Conservation (phyloP, 2,329 filamentous ascomycete genomes). For the Thelonectria discophora region DNA sequence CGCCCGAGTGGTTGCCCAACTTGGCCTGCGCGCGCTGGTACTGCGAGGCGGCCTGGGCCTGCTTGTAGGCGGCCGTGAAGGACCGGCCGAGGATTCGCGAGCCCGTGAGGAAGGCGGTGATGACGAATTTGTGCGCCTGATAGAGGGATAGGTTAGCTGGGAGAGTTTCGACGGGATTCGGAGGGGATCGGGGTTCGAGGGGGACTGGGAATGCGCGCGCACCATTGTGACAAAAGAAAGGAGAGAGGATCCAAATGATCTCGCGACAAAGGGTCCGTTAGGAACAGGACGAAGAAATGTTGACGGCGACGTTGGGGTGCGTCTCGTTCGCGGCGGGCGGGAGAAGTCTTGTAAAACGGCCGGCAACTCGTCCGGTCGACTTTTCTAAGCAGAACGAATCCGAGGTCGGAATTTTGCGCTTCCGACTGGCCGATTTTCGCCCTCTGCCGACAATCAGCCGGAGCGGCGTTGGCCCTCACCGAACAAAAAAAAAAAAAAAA, state of each 20-base stretch:
- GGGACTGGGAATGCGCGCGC: slow-evolving; percentile 27
- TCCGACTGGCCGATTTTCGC: slow-evolving; percentile 31
- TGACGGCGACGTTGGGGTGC: slow-evolving; percentile 36
- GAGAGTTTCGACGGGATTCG: slow-evolving; percentile 24
- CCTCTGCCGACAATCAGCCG: slow-evolving; percentile 42
- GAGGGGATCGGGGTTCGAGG: slow-evolving; percentile 22
- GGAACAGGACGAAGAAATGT: slow-evolving; percentile 20
- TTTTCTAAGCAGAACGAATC: slow-evolving; percentile 44
- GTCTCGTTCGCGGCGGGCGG: slow-evolving; percentile 39
- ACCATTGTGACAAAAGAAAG: slow-evolving; percentile 42
- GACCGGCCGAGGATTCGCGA: slow-evolving; percentile 91
- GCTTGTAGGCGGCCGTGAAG: slow-evolving; percentile 93
- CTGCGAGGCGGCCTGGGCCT: slow-evolving; percentile 86
- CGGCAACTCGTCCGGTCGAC: slow-evolving; percentile 33
- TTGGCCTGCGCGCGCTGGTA: slow-evolving; percentile 80
- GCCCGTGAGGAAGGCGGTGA: slow-evolving; percentile 92
- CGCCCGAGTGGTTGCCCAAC: slow-evolving; percentile 61
- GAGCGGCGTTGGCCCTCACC: slow-evolving; percentile 23
- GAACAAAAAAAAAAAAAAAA: too few species aligned
- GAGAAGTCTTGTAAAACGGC: slow-evolving; percentile 35
- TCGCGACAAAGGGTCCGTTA: slow-evolving; percentile 3
- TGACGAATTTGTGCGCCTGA: slow-evolving; percentile 88
- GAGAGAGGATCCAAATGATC: slow-evolving; percentile 7
- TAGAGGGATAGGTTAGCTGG: slow-evolving; percentile 27
- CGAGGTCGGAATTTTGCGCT: slow-evolving; percentile 45